Base-by-base conservation (phyloP, 2,329 filamentous ascomycete genomes). In the Fusarium chaquense region DNA sequence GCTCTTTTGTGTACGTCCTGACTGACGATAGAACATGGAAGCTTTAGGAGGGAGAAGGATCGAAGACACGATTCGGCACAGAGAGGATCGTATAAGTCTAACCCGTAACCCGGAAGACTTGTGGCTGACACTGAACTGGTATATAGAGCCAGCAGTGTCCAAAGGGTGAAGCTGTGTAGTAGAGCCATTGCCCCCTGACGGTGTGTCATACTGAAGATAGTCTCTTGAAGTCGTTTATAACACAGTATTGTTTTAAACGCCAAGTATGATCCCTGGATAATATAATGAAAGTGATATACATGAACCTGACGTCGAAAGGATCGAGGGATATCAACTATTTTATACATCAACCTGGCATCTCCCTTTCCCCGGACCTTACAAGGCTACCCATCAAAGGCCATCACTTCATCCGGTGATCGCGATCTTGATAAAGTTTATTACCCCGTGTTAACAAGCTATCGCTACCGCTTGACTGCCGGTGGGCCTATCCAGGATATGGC, bases 21-120 rank as follows among this genome's bases (percentile, higher is more conserved):
- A 4, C 13, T 36, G 9, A 52, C n/a, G 40, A 51, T 62, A 4
- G 60, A 63, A 10, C 60, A 63, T 0, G 60, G 8, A 1, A 63
- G 35, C 22, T 41, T 43, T 0, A 63, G 13, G 4, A 41, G 18
- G 13, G 40, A 15, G 4, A 63, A 56, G 4, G 58, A 62, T 9
- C 35, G 41, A 20, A 63, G 41, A 63, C 60, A 63, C 12, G 60
- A 51, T n/a, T 63, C 58, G 5, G 60, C 60, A 1, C 60, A 63
- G 11, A 63, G 24, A 18, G 60, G 60, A 11, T 63, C 60, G 7
- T 55, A 30, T 7, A 46, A 22, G n/a, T 56, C 35, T 3, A 55
- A 28, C 4, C 60, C 60, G 5, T 62, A 63, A 0, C 58, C 49
- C 2, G 36, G 11, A 3, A 63, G 58, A 3, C 58, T 35, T 5